Base-by-base conservation (phyloP, 2,329 filamentous ascomycete species). In the Drechslerella coelobrocha region DNA sequence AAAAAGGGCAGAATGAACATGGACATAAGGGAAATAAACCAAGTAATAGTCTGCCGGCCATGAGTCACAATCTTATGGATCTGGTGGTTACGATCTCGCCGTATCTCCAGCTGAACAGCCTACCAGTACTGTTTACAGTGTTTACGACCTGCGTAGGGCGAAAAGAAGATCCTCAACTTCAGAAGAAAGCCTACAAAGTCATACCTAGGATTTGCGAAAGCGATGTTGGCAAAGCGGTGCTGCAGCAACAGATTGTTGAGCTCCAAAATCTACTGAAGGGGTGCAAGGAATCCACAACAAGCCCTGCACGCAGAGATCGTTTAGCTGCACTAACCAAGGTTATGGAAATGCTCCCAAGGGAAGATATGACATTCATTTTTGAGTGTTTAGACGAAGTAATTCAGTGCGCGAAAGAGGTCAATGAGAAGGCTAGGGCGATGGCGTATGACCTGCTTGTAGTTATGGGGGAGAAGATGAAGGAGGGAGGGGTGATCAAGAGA, bases 151-250 rank as follows among this genome's bases (percentile, higher is more conserved):
- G 97, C 63, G 88, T 97, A 74, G 87, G 89, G 78, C 90, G 88
- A 77, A 84, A 89, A 61, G 85, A 90, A 37, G 93, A 97, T 77
- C 89, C 93, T 8, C 93, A 97, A 78, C 82, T 99, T 34, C 93
- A 97, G 79, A 99, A 99, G 85, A 99, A 99, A 81, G 93, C 94
- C 0, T 99, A 99, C 83, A 97, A 97, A 82, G 85, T 99, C 55
- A 95, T 99, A 54, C 93, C 94, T 2, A 88, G 94, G 60, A 85
- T 99, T 41, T 89, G 90, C 1, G 89, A 90, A 73, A 96, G 92
- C 0, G 86, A 90, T 31, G 85, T 84, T 52, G 94, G 94, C 48
- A 86, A 85, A 74, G 80, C 82, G n/a, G 92, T 93, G 2, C 84
- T 99, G 1, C 79, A 84, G 73, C 88, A 92, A 76, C 87, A 92